Conservation (phyloP, 331 rosid genomes). For the Arachis monticola region DNA sequence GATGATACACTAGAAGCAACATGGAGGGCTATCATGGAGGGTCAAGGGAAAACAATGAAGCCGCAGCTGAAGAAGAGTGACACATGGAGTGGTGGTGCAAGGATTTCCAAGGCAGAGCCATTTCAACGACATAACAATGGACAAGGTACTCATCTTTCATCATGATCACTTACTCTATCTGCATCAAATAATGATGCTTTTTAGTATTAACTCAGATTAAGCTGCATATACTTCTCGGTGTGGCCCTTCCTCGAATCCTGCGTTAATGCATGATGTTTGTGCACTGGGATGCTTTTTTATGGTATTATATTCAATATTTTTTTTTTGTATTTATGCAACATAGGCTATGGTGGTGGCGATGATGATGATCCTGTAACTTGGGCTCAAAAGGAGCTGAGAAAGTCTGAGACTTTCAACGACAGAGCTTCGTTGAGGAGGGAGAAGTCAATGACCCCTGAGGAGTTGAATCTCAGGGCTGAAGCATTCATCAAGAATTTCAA, state of each 20-base stretch:
- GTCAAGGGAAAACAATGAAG: slow-evolving; percentile 46
- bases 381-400: slow-evolving; percentile 67
- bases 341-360: slow-evolving; percentile 19
- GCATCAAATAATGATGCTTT: no score
- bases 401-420: slow-evolving; percentile 71
- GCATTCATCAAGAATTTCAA: slow-evolving; percentile 71
- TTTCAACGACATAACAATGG: slow-evolving; percentile 12
- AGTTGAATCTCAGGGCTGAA: slow-evolving; percentile 65
- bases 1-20: slow-evolving; percentile 65
- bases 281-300: no score
- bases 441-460: slow-evolving; percentile 79
- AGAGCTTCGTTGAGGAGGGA: slow-evolving; percentile 60
- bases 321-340: no score
- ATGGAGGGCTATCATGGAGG: slow-evolving; percentile 79
- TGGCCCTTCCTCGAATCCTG: no score
- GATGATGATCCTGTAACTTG: slow-evolving; percentile 62
- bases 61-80: slow-evolving; percentile 74
- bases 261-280: no score
- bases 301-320: no score
- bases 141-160: background rate
- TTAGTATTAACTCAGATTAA: no score
- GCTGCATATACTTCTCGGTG: no score
- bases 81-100: slow-evolving; percentile 57
- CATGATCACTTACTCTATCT: no score
- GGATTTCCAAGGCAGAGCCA: slow-evolving; percentile 48